Base-by-base conservation (phyloP, 2,329 filamentous ascomycete species). In the Hortaea sp. region DNA sequence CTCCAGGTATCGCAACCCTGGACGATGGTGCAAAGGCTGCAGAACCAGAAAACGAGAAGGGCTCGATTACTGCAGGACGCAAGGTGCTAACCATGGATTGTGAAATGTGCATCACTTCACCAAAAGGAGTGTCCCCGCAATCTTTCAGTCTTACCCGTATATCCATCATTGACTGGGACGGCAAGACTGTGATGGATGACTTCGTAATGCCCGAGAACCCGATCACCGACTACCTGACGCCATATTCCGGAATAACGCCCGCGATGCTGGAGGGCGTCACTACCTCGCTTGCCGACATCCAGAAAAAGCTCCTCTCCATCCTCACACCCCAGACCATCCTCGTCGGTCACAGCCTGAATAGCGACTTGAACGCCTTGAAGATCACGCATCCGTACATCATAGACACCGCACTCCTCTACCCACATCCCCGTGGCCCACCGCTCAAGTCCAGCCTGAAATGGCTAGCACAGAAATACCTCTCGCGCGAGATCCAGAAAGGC, bases 221-320 rank as follows among this genome's bases (percentile, higher is more conserved):
- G n/a, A 89, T 98, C 59, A 83, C 79, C 47, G 85, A 98, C 70
- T 97, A 98, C 63, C 75, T 98, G 37, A 98, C 92, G 1, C 82
- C 77, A 39, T 61, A 58, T 66, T 98, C 92, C 0, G 92, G 92
- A 52, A 95, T 98, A 60, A 98, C 90, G 3, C 76, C 85, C 58
- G 79, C 82, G 53, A 88, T 89, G 78, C 78, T 98, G 30, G 78
- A 81, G 37, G 76, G 82, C 31, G 82, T 97, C 35, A 94, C 85
- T 0, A 97, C 89, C 2, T 89, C 82, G 0, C 76, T 95, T 6
- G 57, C 67, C 46, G 89, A 97, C 61, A 86, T 98, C 43, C 92
- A 98, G 64, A 65, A 76, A 45, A 82, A 81, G 52, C 75, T 98
- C 11, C 70, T 92, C 12, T 42, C 45, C 11, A 72, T 95, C 9